Base-by-base conservation (phyloP, 1,284 basidiomycete species). In the Uromyces viciae-fabae region DNA sequence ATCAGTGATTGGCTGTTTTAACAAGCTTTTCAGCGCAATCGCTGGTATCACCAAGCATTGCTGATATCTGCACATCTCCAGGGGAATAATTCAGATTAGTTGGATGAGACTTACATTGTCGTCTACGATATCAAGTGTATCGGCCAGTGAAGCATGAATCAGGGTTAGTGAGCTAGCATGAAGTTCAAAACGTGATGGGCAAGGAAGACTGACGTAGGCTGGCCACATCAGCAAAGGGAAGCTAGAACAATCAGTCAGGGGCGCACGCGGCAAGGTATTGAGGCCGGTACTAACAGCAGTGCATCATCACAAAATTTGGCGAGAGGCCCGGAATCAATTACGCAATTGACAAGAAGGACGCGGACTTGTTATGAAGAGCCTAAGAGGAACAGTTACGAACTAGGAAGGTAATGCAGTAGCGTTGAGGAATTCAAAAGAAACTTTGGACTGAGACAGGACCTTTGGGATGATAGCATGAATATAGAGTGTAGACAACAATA, bases 151-250 rank as follows among this genome's bases (percentile, higher is more conserved):
- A 38, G 54, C 31, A 40, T 72, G 38, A 72, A 72, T 56, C 28
- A 73, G 17, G 40, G 69, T 43, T 11, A 69, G 42, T 72, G 46
- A 73, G 46, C 31, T 54, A 73, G 68, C 69, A 54, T 38, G 49
- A 43, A 38, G 54, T 72, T 38, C 33, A 66, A 40, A 19, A 36
- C 62, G 69, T 31, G 78, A 80, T 73, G 69, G 78, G 78, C 25
- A 49, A 25, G 54, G 69, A 80, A 73, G 78, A 80, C 78, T 73
- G 54, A 80, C 78, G 69, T 80, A 80, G 78, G 78, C 78, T 80
- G 58, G 38, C 69, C 54, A 80, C 69, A 80, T 80, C 78, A 80
- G 54, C 49, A 80, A 62, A 73, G 40, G 15, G 60, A 52, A 62
- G 73, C 78, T 80, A 80, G 69, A 73, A 60, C 58, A 49, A 80